Evolutionary conservation across 495 filamentous ascomycete genomes (phyloP).

Genomic region (Letharia columbiana): DNA sequence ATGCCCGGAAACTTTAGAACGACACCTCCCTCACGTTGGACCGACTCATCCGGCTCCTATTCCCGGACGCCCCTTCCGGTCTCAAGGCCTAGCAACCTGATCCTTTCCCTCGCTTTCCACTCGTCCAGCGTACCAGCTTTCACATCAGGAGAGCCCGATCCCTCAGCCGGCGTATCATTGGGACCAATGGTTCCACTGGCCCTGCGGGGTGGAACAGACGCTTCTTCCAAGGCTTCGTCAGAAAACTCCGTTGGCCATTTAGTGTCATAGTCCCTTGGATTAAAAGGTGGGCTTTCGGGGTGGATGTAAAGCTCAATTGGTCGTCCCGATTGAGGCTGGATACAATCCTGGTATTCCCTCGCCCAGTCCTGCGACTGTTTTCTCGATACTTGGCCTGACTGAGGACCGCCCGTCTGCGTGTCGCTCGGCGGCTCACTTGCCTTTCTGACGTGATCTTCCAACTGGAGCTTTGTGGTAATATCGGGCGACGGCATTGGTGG

Average conservation of each 20-base stretch:
- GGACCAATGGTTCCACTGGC: constrained; percentile 4
- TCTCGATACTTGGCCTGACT: not conserved
- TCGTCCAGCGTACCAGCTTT: constrained; percentile 15
- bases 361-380: constrained; percentile 10
- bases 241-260: too few species aligned
- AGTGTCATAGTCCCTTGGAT: too few species aligned
- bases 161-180: not conserved
- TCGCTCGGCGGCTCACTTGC: not conserved
- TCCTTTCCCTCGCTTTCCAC: constrained; percentile 11
- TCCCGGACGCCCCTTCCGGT: not conserved
- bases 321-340: not conserved
- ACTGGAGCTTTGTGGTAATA: not conserved
- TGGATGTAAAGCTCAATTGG: too few species aligned
- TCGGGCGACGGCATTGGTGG: constrained; percentile 11
- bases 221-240: too few species aligned
- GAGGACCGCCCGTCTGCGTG: not conserved
- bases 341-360: constrained; percentile 9
- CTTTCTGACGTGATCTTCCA: constrained; percentile 7
- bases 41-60: too few species aligned
- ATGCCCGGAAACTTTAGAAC: too few species aligned
- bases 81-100: not conserved
- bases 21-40: too few species aligned
- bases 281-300: too few species aligned
- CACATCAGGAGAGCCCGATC: not conserved
- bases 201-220: not conserved